These are phyloP conservation scores for Nigrospora oryzae DNA, from an alignment of 2,329 filamentous ascomycete species.

Conservation along the genomic window DNA sequence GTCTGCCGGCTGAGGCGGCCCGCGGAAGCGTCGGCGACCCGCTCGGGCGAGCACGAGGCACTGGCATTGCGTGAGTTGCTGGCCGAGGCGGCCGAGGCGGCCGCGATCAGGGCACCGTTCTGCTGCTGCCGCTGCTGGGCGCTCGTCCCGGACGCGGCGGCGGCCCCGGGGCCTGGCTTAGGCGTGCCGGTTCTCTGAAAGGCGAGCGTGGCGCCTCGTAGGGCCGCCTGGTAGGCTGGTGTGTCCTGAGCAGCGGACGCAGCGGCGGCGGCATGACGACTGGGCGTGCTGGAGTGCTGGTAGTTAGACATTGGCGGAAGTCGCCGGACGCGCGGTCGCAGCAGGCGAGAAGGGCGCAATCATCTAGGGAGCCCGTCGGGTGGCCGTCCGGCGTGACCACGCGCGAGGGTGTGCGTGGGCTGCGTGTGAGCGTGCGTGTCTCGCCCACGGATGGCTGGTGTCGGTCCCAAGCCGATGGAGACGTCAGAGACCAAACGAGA, in stretches of 20 bases:
- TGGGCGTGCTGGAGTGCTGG: neutral
- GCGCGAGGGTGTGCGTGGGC: too few species aligned
- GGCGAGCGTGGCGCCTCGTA: conserved; percentile 46
- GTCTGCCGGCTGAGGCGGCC: conserved; percentile 24
- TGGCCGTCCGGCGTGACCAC: too few species aligned
- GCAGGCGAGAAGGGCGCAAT: too few species aligned
- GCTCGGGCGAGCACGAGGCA: conserved; percentile 11
- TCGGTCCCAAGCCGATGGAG: too few species aligned
- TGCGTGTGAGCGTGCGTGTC: too few species aligned
- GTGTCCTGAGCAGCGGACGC: conserved; percentile 11
- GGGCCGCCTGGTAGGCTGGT: conserved; percentile 26
- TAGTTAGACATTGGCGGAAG: neutral
- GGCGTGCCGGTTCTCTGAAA: conserved; percentile 30
- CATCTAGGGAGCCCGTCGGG: too few species aligned
- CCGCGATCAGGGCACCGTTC: conserved; percentile 35
- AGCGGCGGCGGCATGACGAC: neutral
- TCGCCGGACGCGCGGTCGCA: too few species aligned
- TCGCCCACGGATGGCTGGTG: too few species aligned
- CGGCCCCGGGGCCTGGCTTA: conserved; percentile 4
- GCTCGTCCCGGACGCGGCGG: too few species aligned
- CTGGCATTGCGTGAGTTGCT: conserved; percentile 18
- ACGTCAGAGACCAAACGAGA: too few species aligned
- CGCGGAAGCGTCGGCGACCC: conserved; percentile 3
- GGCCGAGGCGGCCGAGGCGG: conserved; percentile 23
- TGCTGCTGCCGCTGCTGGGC: neutral